These are phyloP conservation scores for Erodium maritimum DNA, from an alignment of 345 rosid genomes.

Conservation along the genomic window DNA sequence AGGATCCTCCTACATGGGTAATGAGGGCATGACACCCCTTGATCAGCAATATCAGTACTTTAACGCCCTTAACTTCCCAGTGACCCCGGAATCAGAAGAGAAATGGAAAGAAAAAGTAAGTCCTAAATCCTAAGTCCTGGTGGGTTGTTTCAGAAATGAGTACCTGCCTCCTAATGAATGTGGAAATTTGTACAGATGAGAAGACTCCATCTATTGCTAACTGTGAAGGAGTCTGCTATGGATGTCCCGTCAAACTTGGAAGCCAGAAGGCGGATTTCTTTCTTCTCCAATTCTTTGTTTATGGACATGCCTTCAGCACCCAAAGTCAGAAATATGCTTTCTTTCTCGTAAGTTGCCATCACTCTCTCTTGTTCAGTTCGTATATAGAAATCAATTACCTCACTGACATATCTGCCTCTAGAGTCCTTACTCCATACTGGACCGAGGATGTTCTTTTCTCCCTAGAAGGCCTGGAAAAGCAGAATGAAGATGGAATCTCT, in stretches of 20 bases:
- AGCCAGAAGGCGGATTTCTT: constrained; percentile 94
- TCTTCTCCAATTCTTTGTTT: constrained; percentile 94
- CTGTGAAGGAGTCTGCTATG: constrained; percentile 98
- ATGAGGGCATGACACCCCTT: constrained; percentile 48
- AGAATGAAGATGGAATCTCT: constrained; percentile 96
- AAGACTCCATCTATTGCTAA: constrained; percentile 55
- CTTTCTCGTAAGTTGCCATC: constrained; percentile 72
- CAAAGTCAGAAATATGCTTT: constrained; percentile 98
- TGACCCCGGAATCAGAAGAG: neutral
- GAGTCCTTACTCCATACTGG: constrained; percentile 93
- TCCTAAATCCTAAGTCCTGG: neutral
- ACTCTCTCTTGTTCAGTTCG: neutral
- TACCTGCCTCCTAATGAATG: neutral
- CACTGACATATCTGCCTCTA: constrained; percentile 15
- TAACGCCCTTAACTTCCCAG: neutral
- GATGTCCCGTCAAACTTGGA: constrained; percentile 98
- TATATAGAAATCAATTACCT: neutral
- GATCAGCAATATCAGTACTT: constrained; percentile 37
- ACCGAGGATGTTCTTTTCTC: constrained; percentile 91
- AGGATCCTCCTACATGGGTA: constrained; percentile 31
- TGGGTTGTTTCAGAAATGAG: neutral
- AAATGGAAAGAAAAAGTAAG: neutral
- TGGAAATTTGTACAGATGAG: constrained; percentile 39
- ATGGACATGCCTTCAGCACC: constrained; percentile 98
- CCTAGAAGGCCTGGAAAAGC: constrained; percentile 51